phyloP scores from a whole-genome alignment of 345 rosid genomes.

The Salix caprea region DNA sequence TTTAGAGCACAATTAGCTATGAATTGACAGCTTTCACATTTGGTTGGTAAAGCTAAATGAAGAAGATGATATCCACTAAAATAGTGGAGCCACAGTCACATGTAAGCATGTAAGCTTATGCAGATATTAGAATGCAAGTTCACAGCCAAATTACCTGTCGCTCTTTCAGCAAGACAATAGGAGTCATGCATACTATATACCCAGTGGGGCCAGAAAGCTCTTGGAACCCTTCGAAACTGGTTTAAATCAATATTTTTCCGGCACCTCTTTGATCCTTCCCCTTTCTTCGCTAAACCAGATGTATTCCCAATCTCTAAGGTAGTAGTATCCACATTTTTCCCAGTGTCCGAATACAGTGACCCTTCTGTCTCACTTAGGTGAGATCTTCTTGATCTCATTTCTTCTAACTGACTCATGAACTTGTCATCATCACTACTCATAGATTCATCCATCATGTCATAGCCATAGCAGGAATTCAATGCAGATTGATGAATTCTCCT shows the following conservation, averaged over 20 bases:
- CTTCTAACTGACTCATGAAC: constrained; percentile 33
- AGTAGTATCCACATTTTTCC: constrained; percentile 18
- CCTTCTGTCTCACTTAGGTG: constrained; percentile 21
- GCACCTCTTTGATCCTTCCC: constrained; percentile 27
- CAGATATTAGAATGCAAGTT: background rate
- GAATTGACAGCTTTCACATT: background rate
- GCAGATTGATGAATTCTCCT: constrained; percentile 64
- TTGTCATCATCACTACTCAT: constrained; percentile 69
- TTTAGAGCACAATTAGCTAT: background rate
- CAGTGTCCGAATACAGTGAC: constrained; percentile 26
- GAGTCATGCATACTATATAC: constrained; percentile 83
- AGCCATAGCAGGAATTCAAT: constrained; percentile 32
- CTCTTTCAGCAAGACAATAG: constrained; percentile 75
- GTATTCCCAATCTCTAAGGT: constrained; percentile 26
- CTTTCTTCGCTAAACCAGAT: constrained; percentile 26
- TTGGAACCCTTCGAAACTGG: constrained; percentile 45
- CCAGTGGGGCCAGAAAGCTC: constrained; percentile 88
- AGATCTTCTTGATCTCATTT: constrained; percentile 31
- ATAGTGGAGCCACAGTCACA: background rate
- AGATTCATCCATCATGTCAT: constrained; percentile 45
- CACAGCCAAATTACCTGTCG: constrained; percentile 55
- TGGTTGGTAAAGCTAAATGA: background rate
- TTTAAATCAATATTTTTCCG: constrained; percentile 29
- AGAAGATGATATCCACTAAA: background rate
- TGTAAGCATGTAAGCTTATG: too few relatives aligned